Evolutionary conservation across 1,284 basidiomycete genomes (phyloP).

Genomic region (Leccinum fallax): DNA sequence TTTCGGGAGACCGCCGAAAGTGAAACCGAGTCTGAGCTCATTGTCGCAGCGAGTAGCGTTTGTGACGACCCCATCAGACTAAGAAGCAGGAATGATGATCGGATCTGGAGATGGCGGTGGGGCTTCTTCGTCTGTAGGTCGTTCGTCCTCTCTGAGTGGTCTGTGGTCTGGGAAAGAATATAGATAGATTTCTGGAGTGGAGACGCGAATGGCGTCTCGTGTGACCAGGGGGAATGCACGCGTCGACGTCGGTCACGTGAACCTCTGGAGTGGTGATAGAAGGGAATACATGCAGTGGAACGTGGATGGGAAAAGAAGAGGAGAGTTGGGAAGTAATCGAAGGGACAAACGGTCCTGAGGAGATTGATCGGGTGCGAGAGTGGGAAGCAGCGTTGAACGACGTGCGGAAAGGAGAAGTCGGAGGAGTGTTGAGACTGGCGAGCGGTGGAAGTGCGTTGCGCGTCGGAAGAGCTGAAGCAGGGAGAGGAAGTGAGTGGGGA

Average conservation of each 20-base stretch:
- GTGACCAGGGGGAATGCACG: constrained; percentile 32
- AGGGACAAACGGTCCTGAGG: constrained; percentile 56
- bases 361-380: constrained; percentile 56
- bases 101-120: constrained; percentile 40
- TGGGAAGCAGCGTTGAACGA: constrained; percentile 44
- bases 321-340: constrained; percentile 36
- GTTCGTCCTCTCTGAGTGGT: constrained; percentile 68
- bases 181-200: constrained; percentile 88
- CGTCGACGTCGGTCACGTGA: constrained; percentile 17
- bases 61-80: constrained; percentile 23
- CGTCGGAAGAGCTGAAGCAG: constrained; percentile 26
- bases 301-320: constrained; percentile 27
- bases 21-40: constrained; percentile 32
- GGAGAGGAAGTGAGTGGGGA: constrained; percentile 31
- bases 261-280: constrained; percentile 26
- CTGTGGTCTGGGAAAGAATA: constrained; percentile 82
- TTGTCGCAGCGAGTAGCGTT: constrained; percentile 1
- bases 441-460: constrained; percentile 33
- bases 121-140: constrained; percentile 45
- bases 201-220: constrained; percentile 68
- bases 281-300: constrained; percentile 32
- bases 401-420: constrained; percentile 52
- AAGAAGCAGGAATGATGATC: constrained; percentile 28
- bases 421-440: constrained; percentile 31
- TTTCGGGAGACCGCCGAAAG: constrained; percentile 34